Conservation (phyloP, 257 asterid genomes). For the Echium plantagineum region DNA sequence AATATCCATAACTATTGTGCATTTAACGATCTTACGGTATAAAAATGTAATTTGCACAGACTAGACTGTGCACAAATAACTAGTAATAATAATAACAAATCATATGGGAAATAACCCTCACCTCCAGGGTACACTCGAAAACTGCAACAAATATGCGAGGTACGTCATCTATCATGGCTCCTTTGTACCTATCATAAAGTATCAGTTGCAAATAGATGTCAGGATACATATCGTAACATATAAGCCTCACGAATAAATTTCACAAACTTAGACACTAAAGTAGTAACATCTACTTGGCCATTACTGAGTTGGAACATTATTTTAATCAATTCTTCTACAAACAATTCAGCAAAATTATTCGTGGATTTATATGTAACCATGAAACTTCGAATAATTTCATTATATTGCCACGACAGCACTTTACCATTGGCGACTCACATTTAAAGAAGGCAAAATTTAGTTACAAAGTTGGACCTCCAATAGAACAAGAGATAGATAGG, state of each 20-base stretch:
- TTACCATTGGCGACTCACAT: neutral
- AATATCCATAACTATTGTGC: too few species aligned
- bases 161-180: constrained; percentile 88
- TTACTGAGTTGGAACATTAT: too few species aligned
- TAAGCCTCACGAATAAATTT: neutral
- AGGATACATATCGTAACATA: neutral
- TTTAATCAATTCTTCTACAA: too few species aligned
- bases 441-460: neutral
- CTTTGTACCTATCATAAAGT: constrained; percentile 52
- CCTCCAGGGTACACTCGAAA: constrained; percentile 97
- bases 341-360: neutral
- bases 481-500: constrained; percentile 1
- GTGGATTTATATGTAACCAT: too few species aligned
- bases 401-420: neutral
- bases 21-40: too few species aligned
- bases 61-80: too few species aligned
- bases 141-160: constrained; percentile 95
- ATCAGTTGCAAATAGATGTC: neutral
- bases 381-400: too few species aligned
- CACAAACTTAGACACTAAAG: neutral
- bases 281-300: too few species aligned
- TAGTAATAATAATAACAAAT: too few species aligned
- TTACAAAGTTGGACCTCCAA: neutral
- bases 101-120: constrained; percentile 6
- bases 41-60: too few species aligned